Conservation (phyloP, 495 filamentous ascomycete genomes). For the Daldinia childiae region DNA sequence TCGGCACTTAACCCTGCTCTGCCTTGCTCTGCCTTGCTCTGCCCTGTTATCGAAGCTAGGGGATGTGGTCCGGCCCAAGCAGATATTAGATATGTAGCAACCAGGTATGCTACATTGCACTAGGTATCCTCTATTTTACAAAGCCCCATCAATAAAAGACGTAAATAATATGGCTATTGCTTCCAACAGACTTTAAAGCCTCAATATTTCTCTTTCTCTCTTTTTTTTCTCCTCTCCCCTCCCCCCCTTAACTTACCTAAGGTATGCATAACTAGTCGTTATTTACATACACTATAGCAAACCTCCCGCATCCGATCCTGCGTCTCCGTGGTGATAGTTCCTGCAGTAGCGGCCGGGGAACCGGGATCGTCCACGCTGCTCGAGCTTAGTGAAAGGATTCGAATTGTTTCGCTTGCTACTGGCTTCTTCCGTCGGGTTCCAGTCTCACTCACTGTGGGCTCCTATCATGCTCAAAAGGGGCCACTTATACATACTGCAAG, state of each 20-base stretch:
- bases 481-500: not conserved
- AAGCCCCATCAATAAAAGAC: slow-evolving; percentile 12
- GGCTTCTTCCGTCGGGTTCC: slow-evolving; percentile 12
- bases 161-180: slow-evolving; percentile 3
- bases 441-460: not conserved
- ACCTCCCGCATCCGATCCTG: slow-evolving; percentile 27
- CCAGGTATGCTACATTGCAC: no score
- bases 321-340: slow-evolving; percentile 32
- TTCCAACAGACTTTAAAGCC: slow-evolving; percentile 1
- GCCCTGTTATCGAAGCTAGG: not conserved
- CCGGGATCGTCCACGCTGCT: slow-evolving; percentile 16
- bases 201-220: not conserved
- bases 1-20: slow-evolving; percentile 27
- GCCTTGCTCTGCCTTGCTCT: not conserved
- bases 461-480: not conserved
- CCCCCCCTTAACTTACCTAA: not conserved
- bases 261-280: no score
- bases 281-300: not conserved
- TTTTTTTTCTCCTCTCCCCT: no score
- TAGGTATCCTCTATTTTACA: not conserved
- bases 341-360: slow-evolving; percentile 38
- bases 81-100: not conserved
- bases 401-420: slow-evolving; percentile 17
- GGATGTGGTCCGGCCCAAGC: not conserved
- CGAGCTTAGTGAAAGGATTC: slow-evolving; percentile 21